These are phyloP conservation scores for Leishmania tarentolae DNA, from an alignment of 208 protist species.

Conservation along the genomic window DNA sequence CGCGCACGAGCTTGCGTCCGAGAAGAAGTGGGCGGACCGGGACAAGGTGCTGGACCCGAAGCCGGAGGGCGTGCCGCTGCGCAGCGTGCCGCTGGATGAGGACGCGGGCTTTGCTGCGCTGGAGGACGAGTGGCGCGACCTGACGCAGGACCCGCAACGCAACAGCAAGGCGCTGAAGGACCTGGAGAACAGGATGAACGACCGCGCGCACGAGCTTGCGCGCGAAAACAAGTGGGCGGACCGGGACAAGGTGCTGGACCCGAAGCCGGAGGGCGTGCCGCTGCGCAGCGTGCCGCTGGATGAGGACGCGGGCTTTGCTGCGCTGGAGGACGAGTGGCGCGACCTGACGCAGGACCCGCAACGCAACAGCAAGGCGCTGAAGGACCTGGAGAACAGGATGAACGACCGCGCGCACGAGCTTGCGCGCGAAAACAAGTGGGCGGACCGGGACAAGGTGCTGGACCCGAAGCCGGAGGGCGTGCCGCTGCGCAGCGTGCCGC, in stretches of 20 bases:
- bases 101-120: no score
- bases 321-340: conserved; percentile 39
- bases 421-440: conserved; percentile 38
- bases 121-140: no score
- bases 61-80: conserved; percentile 53
- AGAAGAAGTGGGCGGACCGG: conserved; percentile 42
- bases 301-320: no score
- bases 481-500: conserved; percentile 30
- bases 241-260: no score
- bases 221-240: no score
- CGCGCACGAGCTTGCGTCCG: conserved; percentile 43
- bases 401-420: conserved; percentile 54
- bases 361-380: conserved; percentile 14
- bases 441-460: conserved; percentile 39
- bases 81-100: conserved; percentile 35
- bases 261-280: no score
- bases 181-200: no score
- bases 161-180: no score
- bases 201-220: no score
- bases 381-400: no score
- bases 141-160: no score
- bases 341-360: conserved; percentile 38
- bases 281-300: no score
- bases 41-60: conserved; percentile 36
- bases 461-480: conserved; percentile 53